Percentiles rank a stretch among this genome's conserved stretches.
phyloP scores from a whole-genome alignment of 768 basidiomycete species.

The Mrakia frigida region DNA sequence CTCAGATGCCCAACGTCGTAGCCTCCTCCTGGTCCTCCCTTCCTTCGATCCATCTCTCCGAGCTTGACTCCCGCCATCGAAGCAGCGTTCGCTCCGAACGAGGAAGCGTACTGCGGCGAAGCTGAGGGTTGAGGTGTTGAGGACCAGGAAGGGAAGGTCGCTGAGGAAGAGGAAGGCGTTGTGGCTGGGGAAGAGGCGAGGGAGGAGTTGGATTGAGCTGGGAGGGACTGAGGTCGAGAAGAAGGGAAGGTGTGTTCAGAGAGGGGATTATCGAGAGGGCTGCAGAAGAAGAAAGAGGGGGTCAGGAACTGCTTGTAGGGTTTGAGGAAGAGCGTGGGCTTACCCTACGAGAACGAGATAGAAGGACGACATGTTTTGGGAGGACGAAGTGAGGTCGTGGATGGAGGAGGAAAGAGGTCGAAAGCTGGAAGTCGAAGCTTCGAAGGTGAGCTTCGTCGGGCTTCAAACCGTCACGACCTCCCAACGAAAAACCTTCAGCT shows the following conservation, averaged over 20 bases:
- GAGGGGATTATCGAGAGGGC: conserved; percentile 47
- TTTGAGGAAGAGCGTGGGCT: background rate
- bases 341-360: conserved; percentile 47
- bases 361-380: conserved; percentile 42
- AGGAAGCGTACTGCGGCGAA: conserved; percentile 37
- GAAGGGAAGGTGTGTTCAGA: conserved; percentile 46
- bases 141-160: conserved; percentile 41
- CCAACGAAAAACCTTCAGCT: background rate
- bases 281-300: background rate
- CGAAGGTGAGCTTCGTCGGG: background rate
- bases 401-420: background rate
- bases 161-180: conserved; percentile 34
- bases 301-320: background rate
- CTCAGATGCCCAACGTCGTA: conserved; percentile 78
- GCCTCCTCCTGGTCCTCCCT: conserved; percentile 50
- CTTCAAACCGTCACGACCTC: background rate
- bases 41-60: conserved; percentile 23
- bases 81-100: conserved; percentile 36
- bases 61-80: conserved; percentile 32
- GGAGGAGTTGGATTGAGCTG: conserved; percentile 34
- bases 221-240: conserved; percentile 37
- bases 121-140: conserved; percentile 32
- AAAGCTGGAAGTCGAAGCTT: background rate
- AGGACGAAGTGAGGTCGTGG: background rate
- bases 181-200: conserved; percentile 31